phyloP scores from a whole-genome alignment of 305 asterid species.

The Fraxinus sp. region DNA sequence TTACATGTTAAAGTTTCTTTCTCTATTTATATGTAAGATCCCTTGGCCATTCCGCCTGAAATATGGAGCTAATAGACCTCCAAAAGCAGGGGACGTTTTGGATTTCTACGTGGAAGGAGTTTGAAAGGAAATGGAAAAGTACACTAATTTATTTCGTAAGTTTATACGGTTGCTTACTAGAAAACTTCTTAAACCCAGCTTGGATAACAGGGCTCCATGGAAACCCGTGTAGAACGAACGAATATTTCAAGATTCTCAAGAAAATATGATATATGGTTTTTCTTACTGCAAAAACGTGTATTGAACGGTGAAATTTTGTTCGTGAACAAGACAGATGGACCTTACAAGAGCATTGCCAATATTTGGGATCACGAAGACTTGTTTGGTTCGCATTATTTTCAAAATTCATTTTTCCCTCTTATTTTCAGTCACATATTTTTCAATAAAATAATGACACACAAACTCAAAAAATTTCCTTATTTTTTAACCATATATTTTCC shows the following conservation, averaged over 20 bases:
- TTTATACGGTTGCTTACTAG: too few species aligned
- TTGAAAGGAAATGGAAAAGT: conserved; percentile 76
- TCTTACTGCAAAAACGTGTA: conserved; percentile 46
- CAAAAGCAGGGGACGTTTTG: conserved; percentile 48
- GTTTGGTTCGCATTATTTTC: too few species aligned
- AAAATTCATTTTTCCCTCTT: too few species aligned
- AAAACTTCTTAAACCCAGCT: too few species aligned
- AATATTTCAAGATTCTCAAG: background rate
- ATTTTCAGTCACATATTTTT: too few species aligned
- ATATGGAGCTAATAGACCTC: conserved; percentile 65
- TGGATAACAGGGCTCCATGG: background rate
- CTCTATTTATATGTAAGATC: conserved; percentile 27
- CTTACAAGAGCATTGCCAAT: conserved; percentile 43
- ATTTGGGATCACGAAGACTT: conserved; percentile 62
- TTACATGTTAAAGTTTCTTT: background rate
- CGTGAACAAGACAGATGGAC: conserved; percentile 62
- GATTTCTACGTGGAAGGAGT: conserved; percentile 72
- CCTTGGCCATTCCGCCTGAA: conserved; percentile 73
- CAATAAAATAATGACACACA: too few species aligned
- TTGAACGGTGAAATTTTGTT: conserved; percentile 56
- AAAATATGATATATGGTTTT: background rate
- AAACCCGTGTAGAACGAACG: background rate
- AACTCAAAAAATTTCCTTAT: too few species aligned
- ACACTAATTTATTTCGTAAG: conserved; percentile 16
- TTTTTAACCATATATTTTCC: too few species aligned